Conservation (phyloP, 305 asterid genomes). For the Fraxinus xanthoxyloides region DNA sequence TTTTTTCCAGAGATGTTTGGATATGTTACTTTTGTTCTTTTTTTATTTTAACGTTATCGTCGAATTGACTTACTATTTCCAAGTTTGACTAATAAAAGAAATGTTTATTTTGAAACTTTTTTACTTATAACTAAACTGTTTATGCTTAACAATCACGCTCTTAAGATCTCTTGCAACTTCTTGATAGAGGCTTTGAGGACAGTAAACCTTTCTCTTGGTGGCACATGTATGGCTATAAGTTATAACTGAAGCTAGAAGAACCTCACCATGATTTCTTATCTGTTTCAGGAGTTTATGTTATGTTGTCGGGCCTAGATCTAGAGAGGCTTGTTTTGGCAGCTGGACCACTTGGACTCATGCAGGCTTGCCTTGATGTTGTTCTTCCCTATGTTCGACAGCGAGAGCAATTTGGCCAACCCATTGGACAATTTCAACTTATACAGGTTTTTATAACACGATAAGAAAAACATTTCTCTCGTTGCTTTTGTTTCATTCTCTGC, state of each 20-base stretch:
- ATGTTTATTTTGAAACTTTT: not conserved
- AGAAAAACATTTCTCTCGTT: not conserved
- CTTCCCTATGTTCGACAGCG: conserved; percentile 87
- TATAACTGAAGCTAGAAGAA: not conserved
- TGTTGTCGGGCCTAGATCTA: conserved; percentile 97
- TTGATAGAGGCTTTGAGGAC: conserved; percentile 2
- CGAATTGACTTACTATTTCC: not conserved
- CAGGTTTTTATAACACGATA: conserved; percentile 49
- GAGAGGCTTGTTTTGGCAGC: conserved; percentile 96
- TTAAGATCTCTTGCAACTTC: not conserved
- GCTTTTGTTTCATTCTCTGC: not conserved
- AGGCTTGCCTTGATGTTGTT: conserved; percentile 87
- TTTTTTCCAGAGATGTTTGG: not conserved
- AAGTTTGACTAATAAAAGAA: not conserved
- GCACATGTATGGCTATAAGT: not conserved
- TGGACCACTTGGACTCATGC: conserved; percentile 97
- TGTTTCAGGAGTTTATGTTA: conserved; percentile 87
- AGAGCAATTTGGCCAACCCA: conserved; percentile 90
- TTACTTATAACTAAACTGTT: not conserved
- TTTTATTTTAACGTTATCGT: not conserved
- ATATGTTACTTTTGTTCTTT: not conserved
- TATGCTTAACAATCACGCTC: not conserved
- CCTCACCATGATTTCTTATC: conserved; percentile 23
- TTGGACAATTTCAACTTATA: conserved; percentile 87
- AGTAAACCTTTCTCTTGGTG: not conserved